phyloP scores from a whole-genome alignment of 805 yeast species.

The Lipomyces kockii region DNA sequence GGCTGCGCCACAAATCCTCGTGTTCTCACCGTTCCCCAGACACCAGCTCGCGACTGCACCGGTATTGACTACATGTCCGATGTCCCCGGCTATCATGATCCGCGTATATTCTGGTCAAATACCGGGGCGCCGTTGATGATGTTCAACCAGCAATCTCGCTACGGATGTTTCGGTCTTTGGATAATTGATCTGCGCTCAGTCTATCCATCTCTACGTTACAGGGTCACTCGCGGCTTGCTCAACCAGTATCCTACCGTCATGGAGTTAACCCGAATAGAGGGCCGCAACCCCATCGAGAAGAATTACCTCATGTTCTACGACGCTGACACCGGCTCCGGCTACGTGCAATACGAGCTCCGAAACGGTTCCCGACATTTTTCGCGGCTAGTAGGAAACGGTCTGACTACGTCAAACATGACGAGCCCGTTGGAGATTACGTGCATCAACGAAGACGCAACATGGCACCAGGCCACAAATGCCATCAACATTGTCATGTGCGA shows the following conservation, averaged over 20 bases:
- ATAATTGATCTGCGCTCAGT: slow-evolving; percentile 32
- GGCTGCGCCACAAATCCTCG: slow-evolving; percentile 32
- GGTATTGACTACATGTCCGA: slow-evolving; percentile 27
- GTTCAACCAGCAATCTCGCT: slow-evolving; percentile 34
- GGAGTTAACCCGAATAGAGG: slow-evolving; percentile 33
- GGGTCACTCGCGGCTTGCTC: slow-evolving; percentile 29
- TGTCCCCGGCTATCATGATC: slow-evolving; percentile 36
- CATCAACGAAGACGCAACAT: slow-evolving; percentile 25
- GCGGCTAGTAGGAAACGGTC: slow-evolving; percentile 35
- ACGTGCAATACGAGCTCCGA: slow-evolving; percentile 34
- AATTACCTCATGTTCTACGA: slow-evolving; percentile 33
- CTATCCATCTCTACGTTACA: slow-evolving; percentile 32
- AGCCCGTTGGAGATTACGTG: slow-evolving; percentile 30
- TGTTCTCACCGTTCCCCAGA: slow-evolving; percentile 29
- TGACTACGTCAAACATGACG: slow-evolving; percentile 32
- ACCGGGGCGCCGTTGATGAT: slow-evolving; percentile 37
- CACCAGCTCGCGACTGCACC: slow-evolving; percentile 34
- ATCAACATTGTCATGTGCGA: slow-evolving; percentile 33
- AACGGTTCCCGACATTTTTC: slow-evolving; percentile 28
- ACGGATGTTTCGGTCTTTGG: slow-evolving; percentile 37
- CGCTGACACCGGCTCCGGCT: slow-evolving; percentile 17
- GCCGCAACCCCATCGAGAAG: slow-evolving; percentile 28
- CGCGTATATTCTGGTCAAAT: slow-evolving; percentile 33
- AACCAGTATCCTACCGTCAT: slow-evolving; percentile 31
- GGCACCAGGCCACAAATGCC: slow-evolving; percentile 38